Percentiles rank a stretch among this genome's conserved stretches.
Evolutionary conservation across 345 rosid species (phyloP).

Genomic region (Erodium maritimum): DNA sequence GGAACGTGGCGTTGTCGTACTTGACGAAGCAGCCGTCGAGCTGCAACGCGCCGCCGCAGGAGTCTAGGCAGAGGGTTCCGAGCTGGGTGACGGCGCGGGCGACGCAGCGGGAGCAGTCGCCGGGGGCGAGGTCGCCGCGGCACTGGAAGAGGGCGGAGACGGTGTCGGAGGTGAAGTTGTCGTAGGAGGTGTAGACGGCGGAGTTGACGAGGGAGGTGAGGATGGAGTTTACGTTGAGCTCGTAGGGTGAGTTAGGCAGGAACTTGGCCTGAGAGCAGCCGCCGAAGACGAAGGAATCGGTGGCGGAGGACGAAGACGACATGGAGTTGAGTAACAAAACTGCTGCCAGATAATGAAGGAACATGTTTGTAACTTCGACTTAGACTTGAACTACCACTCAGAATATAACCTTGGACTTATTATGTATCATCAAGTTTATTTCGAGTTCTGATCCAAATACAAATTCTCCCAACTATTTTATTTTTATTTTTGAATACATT

Average conservation of each 20-base stretch:
- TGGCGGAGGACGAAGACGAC: conserved; percentile 17
- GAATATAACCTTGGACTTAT: no score
- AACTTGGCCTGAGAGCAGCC: conserved; percentile 59
- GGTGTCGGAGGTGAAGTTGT: conserved; percentile 40
- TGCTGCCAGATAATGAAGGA: no score
- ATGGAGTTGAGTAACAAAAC: no score
- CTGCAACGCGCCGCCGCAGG: conserved; percentile 59
- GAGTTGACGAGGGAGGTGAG: conserved; percentile 73
- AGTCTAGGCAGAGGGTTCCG: conserved; percentile 36
- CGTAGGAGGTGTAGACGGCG: conserved; percentile 30
- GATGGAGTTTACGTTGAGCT: conserved; percentile 56
- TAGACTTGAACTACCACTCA: no score
- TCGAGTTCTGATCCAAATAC: no score
- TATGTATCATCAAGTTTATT: no score
- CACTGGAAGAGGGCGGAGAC: conserved; percentile 78
- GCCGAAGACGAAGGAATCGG: conserved; percentile 52
- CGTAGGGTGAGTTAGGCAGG: conserved; percentile 47
- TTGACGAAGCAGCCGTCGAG: conserved; percentile 62
- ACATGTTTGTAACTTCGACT: no score
- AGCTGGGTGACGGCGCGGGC: conserved; percentile 48
- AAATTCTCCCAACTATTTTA: no score
- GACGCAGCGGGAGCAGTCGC: conserved; percentile 62
- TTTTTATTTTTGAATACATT: no score
- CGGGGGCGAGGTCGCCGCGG: conserved; percentile 60
- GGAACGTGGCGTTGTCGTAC: conserved; percentile 51